Evolutionary conservation across 768 basidiomycete species (phyloP).

Genomic region (Amanita muscaria): DNA sequence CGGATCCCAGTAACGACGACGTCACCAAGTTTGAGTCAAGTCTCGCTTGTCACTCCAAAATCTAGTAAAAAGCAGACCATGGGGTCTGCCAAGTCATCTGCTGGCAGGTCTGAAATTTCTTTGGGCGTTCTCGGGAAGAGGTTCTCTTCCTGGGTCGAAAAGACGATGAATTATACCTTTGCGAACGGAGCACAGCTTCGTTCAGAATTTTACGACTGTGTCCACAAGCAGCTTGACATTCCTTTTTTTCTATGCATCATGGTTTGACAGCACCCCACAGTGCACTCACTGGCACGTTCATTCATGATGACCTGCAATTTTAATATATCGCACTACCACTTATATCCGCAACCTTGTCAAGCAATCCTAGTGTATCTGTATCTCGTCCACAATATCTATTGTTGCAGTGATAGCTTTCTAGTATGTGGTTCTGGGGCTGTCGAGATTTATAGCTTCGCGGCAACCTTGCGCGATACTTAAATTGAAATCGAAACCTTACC

Average conservation of each 20-base stretch:
- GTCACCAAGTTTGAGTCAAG: conserved; percentile 24
- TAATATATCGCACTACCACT: conserved; percentile 1
- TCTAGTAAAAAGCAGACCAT: conserved; percentile 42
- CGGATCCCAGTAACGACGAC: too few species aligned
- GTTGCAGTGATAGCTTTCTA: background rate
- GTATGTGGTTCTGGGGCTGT: conserved; percentile 2
- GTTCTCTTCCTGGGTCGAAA: conserved; percentile 76
- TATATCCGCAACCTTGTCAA: background rate
- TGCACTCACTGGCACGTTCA: background rate
- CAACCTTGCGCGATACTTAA: conserved; percentile 57
- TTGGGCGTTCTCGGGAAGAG: conserved; percentile 50
- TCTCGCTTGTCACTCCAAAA: conserved; percentile 31
- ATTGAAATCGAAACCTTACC: too few species aligned
- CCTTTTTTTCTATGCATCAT: background rate
- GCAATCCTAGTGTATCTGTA: conserved; percentile 2
- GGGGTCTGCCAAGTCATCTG: conserved; percentile 36
- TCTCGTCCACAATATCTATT: too few species aligned
- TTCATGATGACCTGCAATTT: background rate
- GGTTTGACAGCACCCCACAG: conserved; percentile 13
- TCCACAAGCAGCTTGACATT: conserved; percentile 27
- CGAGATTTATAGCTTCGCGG: conserved; percentile 51
- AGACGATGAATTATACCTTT: conserved; percentile 71
- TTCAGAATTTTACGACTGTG: conserved; percentile 71
- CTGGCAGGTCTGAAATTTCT: conserved; percentile 42
- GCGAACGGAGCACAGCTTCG: conserved; percentile 63